Conservation (phyloP, 2,329 filamentous ascomycete genomes). For the Pyrenochaeta sp. region DNA sequence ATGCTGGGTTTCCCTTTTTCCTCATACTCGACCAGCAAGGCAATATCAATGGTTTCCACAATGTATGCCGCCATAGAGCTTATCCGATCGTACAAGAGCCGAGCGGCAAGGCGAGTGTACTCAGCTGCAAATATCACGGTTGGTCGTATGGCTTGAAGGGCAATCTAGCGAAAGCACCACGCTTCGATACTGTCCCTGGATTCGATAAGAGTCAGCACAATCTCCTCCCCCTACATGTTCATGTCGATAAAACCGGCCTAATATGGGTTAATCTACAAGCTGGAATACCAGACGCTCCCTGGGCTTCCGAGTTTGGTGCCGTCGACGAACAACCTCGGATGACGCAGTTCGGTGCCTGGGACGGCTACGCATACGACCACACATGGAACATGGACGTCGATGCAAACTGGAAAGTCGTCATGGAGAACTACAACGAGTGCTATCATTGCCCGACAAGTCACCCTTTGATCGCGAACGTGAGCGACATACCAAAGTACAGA, state of each 20-base stretch:
- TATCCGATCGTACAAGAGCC: constrained; percentile 21
- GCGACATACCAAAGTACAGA: not conserved
- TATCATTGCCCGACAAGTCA: not conserved
- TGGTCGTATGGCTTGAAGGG: constrained; percentile 53
- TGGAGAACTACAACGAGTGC: not conserved
- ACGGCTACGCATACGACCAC: not conserved
- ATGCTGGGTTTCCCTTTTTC: constrained; percentile 24
- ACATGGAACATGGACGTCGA: not conserved
- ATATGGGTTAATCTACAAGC: constrained; percentile 38
- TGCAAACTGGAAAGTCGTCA: not conserved
- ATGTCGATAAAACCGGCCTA: constrained; percentile 27
- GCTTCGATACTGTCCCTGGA: constrained; percentile 42
- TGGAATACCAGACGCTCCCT: not conserved
- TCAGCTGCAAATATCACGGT: constrained; percentile 49
- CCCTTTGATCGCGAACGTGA: not conserved
- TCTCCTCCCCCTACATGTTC: constrained; percentile 32
- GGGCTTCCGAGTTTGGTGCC: constrained; percentile 6
- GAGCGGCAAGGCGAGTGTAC: constrained; percentile 34
- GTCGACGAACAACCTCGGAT: not conserved
- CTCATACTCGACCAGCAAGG: constrained; percentile 5
- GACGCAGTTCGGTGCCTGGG: not conserved
- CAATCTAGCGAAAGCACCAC: constrained; percentile 49
- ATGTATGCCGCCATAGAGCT: constrained; percentile 50
- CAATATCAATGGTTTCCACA: constrained; percentile 44
- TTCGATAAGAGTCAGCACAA: constrained; percentile 45